phyloP scores from a whole-genome alignment of 495 filamentous ascomycete genomes.

The Penicillium steckii region DNA sequence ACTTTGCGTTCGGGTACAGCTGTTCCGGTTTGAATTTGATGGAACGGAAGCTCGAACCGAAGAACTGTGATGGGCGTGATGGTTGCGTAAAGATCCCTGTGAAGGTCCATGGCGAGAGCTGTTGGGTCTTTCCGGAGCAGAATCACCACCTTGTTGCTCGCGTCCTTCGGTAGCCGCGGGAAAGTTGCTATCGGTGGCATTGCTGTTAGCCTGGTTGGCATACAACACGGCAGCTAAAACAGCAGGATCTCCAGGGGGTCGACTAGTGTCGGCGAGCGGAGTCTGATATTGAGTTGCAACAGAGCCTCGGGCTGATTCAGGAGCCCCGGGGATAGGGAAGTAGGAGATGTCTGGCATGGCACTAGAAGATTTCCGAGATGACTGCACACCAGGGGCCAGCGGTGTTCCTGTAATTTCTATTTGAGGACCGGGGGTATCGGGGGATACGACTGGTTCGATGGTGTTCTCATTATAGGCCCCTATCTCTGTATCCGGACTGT shows the following conservation, averaged over 20 bases:
- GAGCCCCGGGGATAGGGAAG: slow-evolving; percentile 25
- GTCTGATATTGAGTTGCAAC: slow-evolving; percentile 15
- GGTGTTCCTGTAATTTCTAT: slow-evolving; percentile 40
- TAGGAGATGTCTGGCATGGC: slow-evolving; percentile 35
- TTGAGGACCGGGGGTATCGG: slow-evolving; percentile 41
- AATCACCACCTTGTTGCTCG: slow-evolving; percentile 21
- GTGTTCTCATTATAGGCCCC: slow-evolving; percentile 36
- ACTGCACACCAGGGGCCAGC: slow-evolving; percentile 10
- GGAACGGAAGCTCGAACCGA: slow-evolving; percentile 37
- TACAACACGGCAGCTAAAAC: slow-evolving; percentile 34
- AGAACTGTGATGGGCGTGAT: slow-evolving; percentile 39
- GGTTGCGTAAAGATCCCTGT: slow-evolving; percentile 23
- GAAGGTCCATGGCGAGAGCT: slow-evolving; percentile 31
- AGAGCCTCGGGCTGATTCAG: slow-evolving; percentile 17
- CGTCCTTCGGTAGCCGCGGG: slow-evolving; percentile 10
- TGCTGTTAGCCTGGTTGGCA: slow-evolving; percentile 27
- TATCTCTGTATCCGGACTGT: slow-evolving; percentile 10
- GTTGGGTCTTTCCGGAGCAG: slow-evolving; percentile 25
- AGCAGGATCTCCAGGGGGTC: slow-evolving; percentile 26
- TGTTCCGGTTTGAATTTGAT: slow-evolving; percentile 41
- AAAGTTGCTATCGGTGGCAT: slow-evolving; percentile 7
- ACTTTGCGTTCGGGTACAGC: slow-evolving; percentile 45
- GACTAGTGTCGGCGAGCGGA: slow-evolving; percentile 14
- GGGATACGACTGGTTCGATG: slow-evolving; percentile 38
- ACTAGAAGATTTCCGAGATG: slow-evolving; percentile 39